Conservation (phyloP, 192 early-diverging fungal species). For the Borealophlyctis nickersoniae region DNA sequence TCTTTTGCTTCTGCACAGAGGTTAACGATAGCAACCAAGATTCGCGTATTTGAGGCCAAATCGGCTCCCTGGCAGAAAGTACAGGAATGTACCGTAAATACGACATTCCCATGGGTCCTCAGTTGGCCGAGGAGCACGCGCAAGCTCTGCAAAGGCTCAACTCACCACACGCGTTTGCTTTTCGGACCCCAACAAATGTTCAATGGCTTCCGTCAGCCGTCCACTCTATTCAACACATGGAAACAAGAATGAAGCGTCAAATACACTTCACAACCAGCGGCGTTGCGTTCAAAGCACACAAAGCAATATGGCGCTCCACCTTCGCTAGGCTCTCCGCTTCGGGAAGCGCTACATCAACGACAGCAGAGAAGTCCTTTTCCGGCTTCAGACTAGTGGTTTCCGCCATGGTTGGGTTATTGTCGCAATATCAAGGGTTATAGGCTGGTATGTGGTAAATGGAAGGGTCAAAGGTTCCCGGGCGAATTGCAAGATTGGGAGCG, state of each 20-base stretch:
- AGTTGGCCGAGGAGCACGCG: neutral
- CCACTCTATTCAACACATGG: slow-evolving; percentile 49
- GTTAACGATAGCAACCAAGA: slow-evolving; percentile 76
- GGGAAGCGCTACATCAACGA: slow-evolving; percentile 75
- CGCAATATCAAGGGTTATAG: too few relatives aligned
- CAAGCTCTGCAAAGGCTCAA: slow-evolving; percentile 4
- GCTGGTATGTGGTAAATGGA: too few relatives aligned
- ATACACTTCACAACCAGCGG: neutral
- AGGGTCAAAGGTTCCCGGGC: too few relatives aligned
- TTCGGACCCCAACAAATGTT: slow-evolving; percentile 79
- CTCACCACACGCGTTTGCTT: slow-evolving; percentile 92
- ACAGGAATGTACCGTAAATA: too few relatives aligned
- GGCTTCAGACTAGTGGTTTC: slow-evolving; percentile 76
- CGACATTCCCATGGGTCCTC: neutral
- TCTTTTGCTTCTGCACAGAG: slow-evolving; percentile 70
- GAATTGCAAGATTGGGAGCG: too few relatives aligned
- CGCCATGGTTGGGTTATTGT: too few relatives aligned
- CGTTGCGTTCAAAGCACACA: neutral
- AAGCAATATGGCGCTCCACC: neutral
- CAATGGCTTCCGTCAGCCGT: slow-evolving; percentile 79
- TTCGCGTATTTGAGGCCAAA: slow-evolving; percentile 80
- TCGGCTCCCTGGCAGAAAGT: slow-evolving; percentile 67
- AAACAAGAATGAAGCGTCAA: neutral
- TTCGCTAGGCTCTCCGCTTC: slow-evolving; percentile 34
- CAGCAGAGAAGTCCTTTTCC: slow-evolving; percentile 86